Evolutionary conservation across 2,329 filamentous ascomycete species (phyloP), one percentile per base, ranked within the genome.

Genomic region (Chaetomium globosum): DNA sequence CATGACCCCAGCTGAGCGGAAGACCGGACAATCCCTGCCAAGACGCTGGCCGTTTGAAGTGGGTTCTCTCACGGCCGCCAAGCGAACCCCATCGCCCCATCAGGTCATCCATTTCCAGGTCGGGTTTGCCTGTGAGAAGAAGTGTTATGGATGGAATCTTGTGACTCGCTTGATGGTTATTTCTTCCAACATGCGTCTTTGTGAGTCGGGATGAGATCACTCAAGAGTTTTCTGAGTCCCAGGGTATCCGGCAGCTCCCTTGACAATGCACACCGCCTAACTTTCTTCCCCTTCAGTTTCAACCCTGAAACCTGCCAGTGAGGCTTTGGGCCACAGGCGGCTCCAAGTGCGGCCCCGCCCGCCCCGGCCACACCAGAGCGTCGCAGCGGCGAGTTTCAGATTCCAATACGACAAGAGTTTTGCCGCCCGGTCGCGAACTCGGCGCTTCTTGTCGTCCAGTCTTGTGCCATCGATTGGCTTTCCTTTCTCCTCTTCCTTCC

Each of bases 371-470:
- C 39, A 12, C 39, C 33, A 48, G 12, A 54, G 33, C 56, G 63
- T 61, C 26, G 53, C 33, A 65, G 54, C 49, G 36, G 55, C 59
- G 51, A 48, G 59, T 65, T 65, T 65, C 64, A 65, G 54, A 54
- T 65, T 65, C 64, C 63, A 49, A 54, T 54, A 46, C 39, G 52
- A 57, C 59, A 53, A 53, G 31, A 12, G n/a, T 43, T 48, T 65
- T 59, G 36, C 54, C 59, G 64, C 59, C 59, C 59, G 54, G 49
- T 48, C 52, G 46, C 21, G 63, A 43, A 59, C 53, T 57, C 46
- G 59, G 63, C 63, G 59, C 36, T 53, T 63, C 43, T 33, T 3
- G 55, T 39, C 43, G 33, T 46, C 31, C 48, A 19, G 30, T 31
- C 0, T 39, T 57, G n/a, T 31, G 6, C 1, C 39, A 49, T 62